Base-by-base conservation (phyloP, 106 monocot species). In the Apostasia shenzhenica region DNA sequence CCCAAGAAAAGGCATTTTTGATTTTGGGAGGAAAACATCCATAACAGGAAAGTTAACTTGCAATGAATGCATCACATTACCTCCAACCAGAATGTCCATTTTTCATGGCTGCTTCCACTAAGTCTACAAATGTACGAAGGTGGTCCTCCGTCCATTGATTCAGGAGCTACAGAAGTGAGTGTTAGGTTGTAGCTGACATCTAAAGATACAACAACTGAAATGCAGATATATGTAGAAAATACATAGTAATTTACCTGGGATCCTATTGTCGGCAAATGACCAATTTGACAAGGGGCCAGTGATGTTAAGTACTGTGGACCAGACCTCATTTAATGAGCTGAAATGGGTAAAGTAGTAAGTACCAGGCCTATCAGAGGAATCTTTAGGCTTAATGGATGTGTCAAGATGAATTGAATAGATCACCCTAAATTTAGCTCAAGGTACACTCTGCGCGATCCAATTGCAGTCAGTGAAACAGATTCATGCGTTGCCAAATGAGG, bases 81-180 rank as follows among this genome's bases (percentile, higher is more conserved):
- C 95, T 99, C 97, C 68, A 99, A 73, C 92, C 90, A 99, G 64
- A 99, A 99, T 5, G 77, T 83, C 97, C 97, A 99, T 66, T 90
- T 89, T 64, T 87, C 83, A 52, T 76, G 53, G 63, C 90, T 82
- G 11, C 48, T 72, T 49, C 99, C 99, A 75, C 85, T 99, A 37
- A 99, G 93, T 74, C 87, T 81, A 48, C 82, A 79, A 3, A 99
- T 76, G 68, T 99, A 90, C 54, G 99, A 99, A 57, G 85, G 99
- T 12, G 93, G 99, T 3, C 99, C 90, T 37, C 92, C 92, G 65
- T 58, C 75, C 70, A 87, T 69, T 37, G 54, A 74, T 72, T 93
- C 83, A 57, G 87, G 81, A 67, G 72, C 99, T 99, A 79, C 57
- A 72, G 49, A 55, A 70, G 77, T 46, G 37, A 39, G 2, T 6